Base-by-base conservation (phyloP, 495 filamentous ascomycete species). In the Tuber magnatum region DNA sequence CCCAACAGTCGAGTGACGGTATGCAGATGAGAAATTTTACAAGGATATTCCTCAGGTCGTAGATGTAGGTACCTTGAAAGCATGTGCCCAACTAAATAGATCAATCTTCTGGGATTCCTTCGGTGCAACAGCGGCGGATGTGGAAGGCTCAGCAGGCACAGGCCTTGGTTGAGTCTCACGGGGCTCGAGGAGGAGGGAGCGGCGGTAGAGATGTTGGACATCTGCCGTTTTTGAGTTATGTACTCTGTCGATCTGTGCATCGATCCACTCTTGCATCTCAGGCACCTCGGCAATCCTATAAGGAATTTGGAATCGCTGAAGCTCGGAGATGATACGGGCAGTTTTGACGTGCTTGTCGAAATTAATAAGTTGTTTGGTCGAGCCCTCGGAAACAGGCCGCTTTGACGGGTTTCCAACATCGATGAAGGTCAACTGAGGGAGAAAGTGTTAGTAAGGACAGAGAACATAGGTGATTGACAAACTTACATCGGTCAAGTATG, bases 341-440 rank as follows among this genome's bases (percentile, higher is more conserved):
- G 94, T 97, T 82, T 93, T 93, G 82, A 91, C 91, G 82, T 98
- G 92, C 85, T 98, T 99, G 87, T 98, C 95, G 77, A 97, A 99
- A 84, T 99, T 99, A 87, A 99, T 94, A 28, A 97, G 84, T 83
- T 73, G 86, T 81, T 75, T 89, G 79, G 82, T 84, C 80, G 76
- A 86, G 81, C 85, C 83, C 10, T 84, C 76, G 12, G 89, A 88
- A 8, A 91, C 85, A 73, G 89, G 88, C 77, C 91, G 90, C 43
- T 87, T 92, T 10, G 92, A 89, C 70, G 92, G 91, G 84, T 99
- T 99, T 75, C 96, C 96, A 75, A 93, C 92, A 82, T 99, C 94
- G 35, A 97, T 91, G 79, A 93, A 93, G 14, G 91, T 92, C 46
- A 93, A 87, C 76, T 91, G 70, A 51, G 40, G 40, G 61, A 69